phyloP scores from a whole-genome alignment of 305 asterid genomes.

The Andrographis paniculata region DNA sequence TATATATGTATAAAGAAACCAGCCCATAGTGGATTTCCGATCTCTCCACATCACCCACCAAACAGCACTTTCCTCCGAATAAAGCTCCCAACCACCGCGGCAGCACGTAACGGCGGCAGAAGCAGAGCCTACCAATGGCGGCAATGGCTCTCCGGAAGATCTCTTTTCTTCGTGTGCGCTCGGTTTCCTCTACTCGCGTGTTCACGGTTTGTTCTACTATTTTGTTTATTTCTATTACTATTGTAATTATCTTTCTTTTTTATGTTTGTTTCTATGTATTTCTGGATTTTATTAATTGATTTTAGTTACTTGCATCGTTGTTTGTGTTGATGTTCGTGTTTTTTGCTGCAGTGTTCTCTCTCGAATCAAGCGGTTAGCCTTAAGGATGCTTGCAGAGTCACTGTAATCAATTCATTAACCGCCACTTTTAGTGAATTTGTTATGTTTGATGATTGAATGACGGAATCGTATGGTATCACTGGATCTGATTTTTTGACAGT shows the following conservation, averaged over 20 bases:
- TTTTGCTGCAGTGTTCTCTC: constrained; percentile 36
- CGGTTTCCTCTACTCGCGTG: constrained; percentile 22
- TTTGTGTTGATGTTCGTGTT: constrained; percentile 5
- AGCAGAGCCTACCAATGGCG: constrained; percentile 21
- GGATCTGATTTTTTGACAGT: constrained; percentile 32
- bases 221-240: neutral
- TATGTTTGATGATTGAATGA: neutral
- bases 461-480: constrained; percentile 6
- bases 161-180: constrained; percentile 26
- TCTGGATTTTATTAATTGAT: no score
- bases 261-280: neutral
- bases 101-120: neutral
- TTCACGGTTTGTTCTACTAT: constrained; percentile 29
- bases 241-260: no score
- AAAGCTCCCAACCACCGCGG: constrained; percentile 2
- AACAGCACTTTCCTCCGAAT: neutral
- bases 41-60: constrained; percentile 11
- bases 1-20: neutral
- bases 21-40: no score
- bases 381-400: constrained; percentile 39
- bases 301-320: neutral
- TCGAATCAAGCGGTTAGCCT: constrained; percentile 37
- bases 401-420: constrained; percentile 23
- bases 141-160: constrained; percentile 57
- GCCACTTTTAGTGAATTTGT: neutral